Percentiles rank a stretch among this genome's conserved stretches.
phyloP scores from a whole-genome alignment of 2,329 filamentous ascomycete genomes.

The Ophiosphaerella narmari region DNA sequence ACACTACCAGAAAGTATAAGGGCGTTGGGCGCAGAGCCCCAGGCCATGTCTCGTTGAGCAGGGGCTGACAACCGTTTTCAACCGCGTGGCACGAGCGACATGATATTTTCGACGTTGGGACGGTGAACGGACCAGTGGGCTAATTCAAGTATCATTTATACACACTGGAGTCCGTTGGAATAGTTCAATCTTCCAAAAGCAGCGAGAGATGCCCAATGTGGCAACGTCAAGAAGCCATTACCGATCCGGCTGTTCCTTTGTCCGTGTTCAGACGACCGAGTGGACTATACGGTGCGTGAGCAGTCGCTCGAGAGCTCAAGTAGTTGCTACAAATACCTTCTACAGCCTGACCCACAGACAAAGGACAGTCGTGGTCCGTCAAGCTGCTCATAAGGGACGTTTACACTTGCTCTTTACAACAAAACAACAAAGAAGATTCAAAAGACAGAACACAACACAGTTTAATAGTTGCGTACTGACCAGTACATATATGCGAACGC shows the following conservation, averaged over 20 bases:
- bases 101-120: slow-evolving; percentile 33
- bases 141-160: slow-evolving; percentile 27
- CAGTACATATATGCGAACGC: slow-evolving; percentile 23
- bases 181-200: slow-evolving; percentile 38
- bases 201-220: slow-evolving; percentile 37
- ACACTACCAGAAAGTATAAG: slow-evolving; percentile 13
- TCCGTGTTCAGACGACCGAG: slow-evolving; percentile 45
- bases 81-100: slow-evolving; percentile 31
- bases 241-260: slow-evolving; percentile 48
- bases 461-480: slow-evolving; percentile 37
- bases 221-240: slow-evolving; percentile 39
- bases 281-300: slow-evolving; percentile 41
- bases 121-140: slow-evolving; percentile 25
- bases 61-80: slow-evolving; percentile 37
- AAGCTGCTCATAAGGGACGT: slow-evolving; percentile 39
- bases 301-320: slow-evolving; percentile 36
- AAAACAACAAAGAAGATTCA: slow-evolving; percentile 45
- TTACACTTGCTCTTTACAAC: slow-evolving; percentile 32
- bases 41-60: slow-evolving; percentile 24
- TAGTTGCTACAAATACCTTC: slow-evolving; percentile 47
- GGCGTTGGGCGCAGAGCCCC: slow-evolving; percentile 27
- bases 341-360: slow-evolving; percentile 40
- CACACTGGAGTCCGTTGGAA: slow-evolving; percentile 20
- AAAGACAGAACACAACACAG: slow-evolving; percentile 36
- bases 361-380: slow-evolving; percentile 40